phyloP scores from a whole-genome alignment of 306 rosid species.

The Pueraria montana region DNA sequence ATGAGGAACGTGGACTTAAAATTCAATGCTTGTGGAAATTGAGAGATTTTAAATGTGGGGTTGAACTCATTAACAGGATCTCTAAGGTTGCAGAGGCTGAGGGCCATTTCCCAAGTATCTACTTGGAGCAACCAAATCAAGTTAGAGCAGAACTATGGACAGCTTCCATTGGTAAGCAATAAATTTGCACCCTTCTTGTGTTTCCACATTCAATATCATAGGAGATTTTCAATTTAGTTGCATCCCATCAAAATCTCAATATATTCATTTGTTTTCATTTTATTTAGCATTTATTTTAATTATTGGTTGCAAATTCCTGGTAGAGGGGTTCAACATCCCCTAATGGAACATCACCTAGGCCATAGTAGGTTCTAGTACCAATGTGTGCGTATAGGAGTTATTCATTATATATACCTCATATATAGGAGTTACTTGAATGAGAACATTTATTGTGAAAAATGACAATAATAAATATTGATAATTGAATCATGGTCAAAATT shows the following conservation, averaged over 20 bases:
- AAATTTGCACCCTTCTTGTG: background rate
- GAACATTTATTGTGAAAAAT: background rate
- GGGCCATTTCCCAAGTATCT: conserved; percentile 84
- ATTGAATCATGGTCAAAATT: background rate
- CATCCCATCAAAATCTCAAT: background rate
- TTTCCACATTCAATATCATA: background rate
- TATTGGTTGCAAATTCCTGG: background rate
- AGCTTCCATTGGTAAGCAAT: conserved; percentile 72
- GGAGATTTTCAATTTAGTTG: conserved; percentile 21
- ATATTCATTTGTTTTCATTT: background rate
- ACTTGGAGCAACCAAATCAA: conserved; percentile 85
- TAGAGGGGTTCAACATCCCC: background rate
- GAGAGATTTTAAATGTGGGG: conserved; percentile 80
- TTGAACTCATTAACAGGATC: conserved; percentile 83
- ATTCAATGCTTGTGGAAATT: conserved; percentile 92
- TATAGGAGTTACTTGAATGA: background rate
- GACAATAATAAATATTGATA: background rate
- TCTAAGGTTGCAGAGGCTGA: conserved; percentile 63
- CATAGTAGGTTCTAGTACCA: background rate
- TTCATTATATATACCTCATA: background rate
- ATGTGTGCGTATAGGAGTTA: background rate
- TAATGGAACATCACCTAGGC: background rate
- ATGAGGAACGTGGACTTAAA: conserved; percentile 68
- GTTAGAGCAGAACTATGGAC: conserved; percentile 89
- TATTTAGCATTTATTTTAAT: background rate